These are phyloP conservation scores for Suillus variegatus DNA, from an alignment of 768 basidiomycete species.

Conservation along the genomic window DNA sequence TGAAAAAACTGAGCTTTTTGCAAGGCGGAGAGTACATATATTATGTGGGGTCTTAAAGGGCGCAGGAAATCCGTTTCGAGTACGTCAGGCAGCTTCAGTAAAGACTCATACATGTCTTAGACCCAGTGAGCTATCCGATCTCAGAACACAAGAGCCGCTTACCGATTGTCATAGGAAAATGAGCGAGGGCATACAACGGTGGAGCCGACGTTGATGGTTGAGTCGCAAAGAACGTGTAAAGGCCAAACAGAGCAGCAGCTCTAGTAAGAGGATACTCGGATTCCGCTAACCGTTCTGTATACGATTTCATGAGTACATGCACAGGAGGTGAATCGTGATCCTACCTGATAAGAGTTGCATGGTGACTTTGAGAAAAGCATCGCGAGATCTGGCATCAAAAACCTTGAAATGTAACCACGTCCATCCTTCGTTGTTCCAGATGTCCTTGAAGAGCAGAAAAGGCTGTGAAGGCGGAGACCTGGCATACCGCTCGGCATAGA, in stretches of 20 bases:
- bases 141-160: slow-evolving; percentile 22
- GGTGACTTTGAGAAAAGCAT: slow-evolving; percentile 59
- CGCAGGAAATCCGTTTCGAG: slow-evolving; percentile 42
- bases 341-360: slow-evolving; percentile 69
- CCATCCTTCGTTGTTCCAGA: slow-evolving; percentile 75
- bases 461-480: slow-evolving; percentile 41
- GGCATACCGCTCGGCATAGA: slow-evolving; percentile 53
- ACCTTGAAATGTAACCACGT: slow-evolving; percentile 74
- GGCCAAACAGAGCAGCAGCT: slow-evolving; percentile 62
- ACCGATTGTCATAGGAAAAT: slow-evolving; percentile 66
- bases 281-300: slow-evolving; percentile 53
- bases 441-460: slow-evolving; percentile 67
- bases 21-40: slow-evolving; percentile 51
- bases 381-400: slow-evolving; percentile 66
- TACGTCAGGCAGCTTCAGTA: slow-evolving; percentile 49
- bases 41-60: slow-evolving; percentile 51
- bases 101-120: slow-evolving; percentile 56
- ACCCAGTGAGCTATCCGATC: not conserved
- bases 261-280: slow-evolving; percentile 56
- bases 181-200: slow-evolving; percentile 46
- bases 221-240: slow-evolving; percentile 70
- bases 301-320: not conserved
- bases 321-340: slow-evolving; percentile 16
- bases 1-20: slow-evolving; percentile 54
- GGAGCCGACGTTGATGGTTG: slow-evolving; percentile 62